Conservation (phyloP, 805 yeast species). For the Sugiyamaella mastotermitis region DNA sequence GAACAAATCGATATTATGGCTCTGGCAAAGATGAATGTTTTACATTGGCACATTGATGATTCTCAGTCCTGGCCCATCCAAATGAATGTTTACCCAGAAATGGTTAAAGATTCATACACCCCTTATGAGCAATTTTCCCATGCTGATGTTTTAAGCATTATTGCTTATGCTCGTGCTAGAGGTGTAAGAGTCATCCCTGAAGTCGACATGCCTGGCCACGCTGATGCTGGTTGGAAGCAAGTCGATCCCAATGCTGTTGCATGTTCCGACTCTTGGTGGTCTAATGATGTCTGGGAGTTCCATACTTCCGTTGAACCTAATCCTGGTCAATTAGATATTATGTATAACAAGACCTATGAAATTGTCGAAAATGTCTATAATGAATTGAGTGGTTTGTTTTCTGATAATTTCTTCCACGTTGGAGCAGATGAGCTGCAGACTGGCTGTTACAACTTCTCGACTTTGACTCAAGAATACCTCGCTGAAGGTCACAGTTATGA, state of each 20-base stretch:
- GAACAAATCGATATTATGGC: slow-evolving; percentile 38
- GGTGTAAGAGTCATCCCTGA: slow-evolving; percentile 41
- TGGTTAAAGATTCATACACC: slow-evolving; percentile 37
- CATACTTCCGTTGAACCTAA: slow-evolving; percentile 35
- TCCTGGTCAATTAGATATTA: slow-evolving; percentile 37
- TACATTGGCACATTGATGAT: slow-evolving; percentile 39
- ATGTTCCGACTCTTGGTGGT: slow-evolving; percentile 32
- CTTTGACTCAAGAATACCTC: slow-evolving; percentile 26
- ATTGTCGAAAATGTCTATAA: slow-evolving; percentile 31
- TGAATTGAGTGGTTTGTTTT: slow-evolving; percentile 31
- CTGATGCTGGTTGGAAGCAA: slow-evolving; percentile 36
- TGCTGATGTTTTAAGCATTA: slow-evolving; percentile 27
- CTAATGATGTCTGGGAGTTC: slow-evolving; percentile 20
- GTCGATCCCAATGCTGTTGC: slow-evolving; percentile 31
- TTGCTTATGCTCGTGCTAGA: slow-evolving; percentile 31
- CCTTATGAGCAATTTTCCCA: slow-evolving; percentile 28
- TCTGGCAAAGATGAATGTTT: slow-evolving; percentile 34
- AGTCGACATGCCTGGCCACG: slow-evolving; percentile 39
- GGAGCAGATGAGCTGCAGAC: slow-evolving; percentile 37
- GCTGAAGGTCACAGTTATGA: slow-evolving; percentile 27
- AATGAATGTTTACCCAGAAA: slow-evolving; percentile 31
- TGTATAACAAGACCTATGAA: slow-evolving; percentile 31
- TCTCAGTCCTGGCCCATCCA: slow-evolving; percentile 38
- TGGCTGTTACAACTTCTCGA: slow-evolving; percentile 32
- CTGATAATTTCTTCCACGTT: slow-evolving; percentile 37